A percentile compares a stretch with the other conserved stretches of the same genome.
Conservation (phyloP, 2,329 filamentous ascomycete genomes). For the Ascochyta koolunga region DNA sequence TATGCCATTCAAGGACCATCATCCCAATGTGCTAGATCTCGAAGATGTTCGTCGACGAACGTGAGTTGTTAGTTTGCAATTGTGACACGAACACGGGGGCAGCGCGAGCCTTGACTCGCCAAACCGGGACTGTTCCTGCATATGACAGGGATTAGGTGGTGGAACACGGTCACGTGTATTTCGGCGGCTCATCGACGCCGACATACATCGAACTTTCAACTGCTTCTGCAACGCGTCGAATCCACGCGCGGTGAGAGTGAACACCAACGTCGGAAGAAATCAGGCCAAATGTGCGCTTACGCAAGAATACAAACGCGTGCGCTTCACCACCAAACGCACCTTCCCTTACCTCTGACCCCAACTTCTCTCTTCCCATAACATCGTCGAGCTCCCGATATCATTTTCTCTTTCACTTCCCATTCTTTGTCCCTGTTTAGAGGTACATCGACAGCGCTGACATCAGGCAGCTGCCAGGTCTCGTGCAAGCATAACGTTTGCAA, state of each 20-base stretch:
- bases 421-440: not conserved
- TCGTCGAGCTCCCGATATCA: not conserved
- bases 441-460: not conserved
- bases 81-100: conserved; percentile 6
- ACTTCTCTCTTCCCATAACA: not conserved
- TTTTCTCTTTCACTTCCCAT: not conserved
- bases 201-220: not conserved
- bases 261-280: not conserved
- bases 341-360: conserved; percentile 6
- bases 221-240: conserved; percentile 9
- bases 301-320: conserved; percentile 12
- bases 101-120: conserved; percentile 8
- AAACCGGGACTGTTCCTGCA: conserved; percentile 11
- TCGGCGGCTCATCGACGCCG: not conserved
- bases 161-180: not conserved
- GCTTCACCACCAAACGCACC: conserved; percentile 8
- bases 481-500: not conserved
- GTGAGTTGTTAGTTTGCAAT: conserved; percentile 6
- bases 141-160: conserved; percentile 5
- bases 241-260: conserved; percentile 10
- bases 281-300: conserved; percentile 8
- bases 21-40: not conserved
- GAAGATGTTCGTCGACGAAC: not conserved
- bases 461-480: not conserved
- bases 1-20: not conserved